These are phyloP conservation scores for Silene vulgaris DNA, from an alignment of 179 eudicot species.

Conservation along the genomic window DNA sequence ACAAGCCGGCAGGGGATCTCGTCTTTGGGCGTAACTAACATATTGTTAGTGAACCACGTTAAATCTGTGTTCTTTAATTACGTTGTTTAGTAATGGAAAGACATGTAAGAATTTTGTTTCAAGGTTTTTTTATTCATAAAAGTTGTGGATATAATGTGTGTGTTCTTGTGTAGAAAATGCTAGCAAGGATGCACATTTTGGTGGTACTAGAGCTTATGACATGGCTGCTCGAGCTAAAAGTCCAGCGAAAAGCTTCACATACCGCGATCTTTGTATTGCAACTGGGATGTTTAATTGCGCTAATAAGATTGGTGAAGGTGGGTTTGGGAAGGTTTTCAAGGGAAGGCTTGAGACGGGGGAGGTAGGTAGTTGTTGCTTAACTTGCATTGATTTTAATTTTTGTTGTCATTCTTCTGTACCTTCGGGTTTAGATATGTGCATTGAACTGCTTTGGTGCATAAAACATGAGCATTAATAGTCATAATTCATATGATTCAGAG, in stretches of 20 bases:
- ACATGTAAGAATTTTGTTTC: not conserved
- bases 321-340: slow-evolving; percentile 84
- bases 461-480: not conserved
- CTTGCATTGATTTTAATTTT: not conserved
- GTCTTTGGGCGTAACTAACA: too few relatives aligned
- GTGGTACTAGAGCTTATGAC: slow-evolving; percentile 27
- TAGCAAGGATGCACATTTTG: slow-evolving; percentile 21
- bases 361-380: slow-evolving; percentile 24
- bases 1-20: too few relatives aligned
- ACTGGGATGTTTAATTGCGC: slow-evolving; percentile 61
- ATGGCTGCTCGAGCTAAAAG: slow-evolving; percentile 23
- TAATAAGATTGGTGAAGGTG: slow-evolving; percentile 80
- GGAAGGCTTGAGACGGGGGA: slow-evolving; percentile 60
- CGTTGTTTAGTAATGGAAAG: not conserved
- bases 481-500: not conserved
- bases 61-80: too few relatives aligned
- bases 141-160: slow-evolving; percentile 9
- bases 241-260: slow-evolving; percentile 52
- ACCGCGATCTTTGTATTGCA: slow-evolving; percentile 57
- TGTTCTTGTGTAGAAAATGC: slow-evolving; percentile 31
- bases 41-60: too few relatives aligned
- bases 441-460: not conserved
- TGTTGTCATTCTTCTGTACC: not conserved
- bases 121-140: not conserved
- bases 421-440: slow-evolving; percentile 2